Conservation (phyloP, 1,284 basidiomycete species). For the Grifola frondosa region DNA sequence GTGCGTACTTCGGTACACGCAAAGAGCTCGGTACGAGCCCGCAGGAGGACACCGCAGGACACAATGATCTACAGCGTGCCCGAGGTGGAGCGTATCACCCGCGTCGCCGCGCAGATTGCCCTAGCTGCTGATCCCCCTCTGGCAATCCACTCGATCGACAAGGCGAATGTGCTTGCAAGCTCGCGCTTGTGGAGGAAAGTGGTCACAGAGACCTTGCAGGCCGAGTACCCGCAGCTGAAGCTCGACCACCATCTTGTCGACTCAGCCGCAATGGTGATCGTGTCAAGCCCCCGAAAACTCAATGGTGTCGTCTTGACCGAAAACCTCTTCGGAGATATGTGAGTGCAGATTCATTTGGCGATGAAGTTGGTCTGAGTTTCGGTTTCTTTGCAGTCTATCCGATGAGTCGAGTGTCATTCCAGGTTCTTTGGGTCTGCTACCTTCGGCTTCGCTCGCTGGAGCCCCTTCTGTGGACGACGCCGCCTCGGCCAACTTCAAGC, state of each 20-base stretch:
- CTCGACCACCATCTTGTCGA: conserved; percentile 94
- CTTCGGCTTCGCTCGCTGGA: conserved; percentile 93
- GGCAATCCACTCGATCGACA: conserved; percentile 93
- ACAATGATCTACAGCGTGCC: conserved; percentile 90
- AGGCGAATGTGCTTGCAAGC: conserved; percentile 97
- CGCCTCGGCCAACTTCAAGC: conserved; percentile 64
- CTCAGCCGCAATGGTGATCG: conserved; percentile 96
- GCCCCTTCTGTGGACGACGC: conserved; percentile 71
- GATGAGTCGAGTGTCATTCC: conserved; percentile 98
- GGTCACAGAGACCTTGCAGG: conserved; percentile 78
- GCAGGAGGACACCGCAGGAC: conserved; percentile 75
- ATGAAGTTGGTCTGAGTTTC: conserved; percentile 3
- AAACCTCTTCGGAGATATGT: conserved; percentile 98
- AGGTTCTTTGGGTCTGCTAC: conserved; percentile 93
- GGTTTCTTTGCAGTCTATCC: conserved; percentile 63
- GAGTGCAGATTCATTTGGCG: conserved; percentile 33
- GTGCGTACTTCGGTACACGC: conserved; percentile 91
- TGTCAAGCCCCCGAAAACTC: conserved; percentile 88
- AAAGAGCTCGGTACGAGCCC: conserved; percentile 79
- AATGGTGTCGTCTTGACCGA: conserved; percentile 96
- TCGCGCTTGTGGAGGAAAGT: conserved; percentile 94
- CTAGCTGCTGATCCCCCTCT: conserved; percentile 83
- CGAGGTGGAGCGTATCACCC: conserved; percentile 94
- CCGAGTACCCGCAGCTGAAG: conserved; percentile 85
- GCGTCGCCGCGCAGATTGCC: conserved; percentile 94